Evolutionary conservation across 1,284 basidiomycete species (phyloP).

Genomic region (Lentinula novae-zelandiae): DNA sequence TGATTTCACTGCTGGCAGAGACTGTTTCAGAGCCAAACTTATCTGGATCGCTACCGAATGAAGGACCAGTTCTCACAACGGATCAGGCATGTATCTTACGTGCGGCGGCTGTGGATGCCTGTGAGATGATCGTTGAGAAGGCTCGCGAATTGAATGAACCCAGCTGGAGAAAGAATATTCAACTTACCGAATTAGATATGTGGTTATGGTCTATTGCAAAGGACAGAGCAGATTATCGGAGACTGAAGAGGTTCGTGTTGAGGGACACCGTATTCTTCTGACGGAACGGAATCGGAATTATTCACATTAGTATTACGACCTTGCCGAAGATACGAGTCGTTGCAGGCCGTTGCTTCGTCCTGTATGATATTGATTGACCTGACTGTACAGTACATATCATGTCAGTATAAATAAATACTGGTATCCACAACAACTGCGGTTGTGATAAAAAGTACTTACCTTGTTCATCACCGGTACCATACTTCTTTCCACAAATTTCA

Average conservation of each 20-base stretch:
- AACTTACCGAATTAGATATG: conserved; percentile 58
- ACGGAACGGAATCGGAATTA: conserved; percentile 8
- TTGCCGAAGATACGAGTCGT: no score
- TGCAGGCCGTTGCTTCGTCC: no score
- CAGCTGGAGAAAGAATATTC: conserved; percentile 55
- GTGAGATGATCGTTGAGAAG: conserved; percentile 58
- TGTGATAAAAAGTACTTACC: background rate
- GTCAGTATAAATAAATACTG: no score
- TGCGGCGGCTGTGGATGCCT: conserved; percentile 75
- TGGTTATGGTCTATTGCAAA: conserved; percentile 81
- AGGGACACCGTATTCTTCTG: conserved; percentile 65
- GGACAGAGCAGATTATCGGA: conserved; percentile 64
- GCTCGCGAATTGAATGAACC: conserved; percentile 42
- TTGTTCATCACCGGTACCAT: background rate
- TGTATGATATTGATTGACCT: background rate
- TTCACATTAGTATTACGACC: background rate
- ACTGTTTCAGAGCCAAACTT: conserved; percentile 11
- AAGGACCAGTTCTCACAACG: conserved; percentile 58
- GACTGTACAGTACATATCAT: background rate
- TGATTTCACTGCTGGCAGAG: conserved; percentile 37
- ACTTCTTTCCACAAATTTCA: background rate
- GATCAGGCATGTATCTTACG: conserved; percentile 73
- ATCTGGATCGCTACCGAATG: conserved; percentile 36
- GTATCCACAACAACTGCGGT: no score
- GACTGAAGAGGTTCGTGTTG: conserved; percentile 59